Evolutionary conservation across 2,329 filamentous ascomycete genomes (phyloP).

Genomic region (Cladosporium sp.): DNA sequence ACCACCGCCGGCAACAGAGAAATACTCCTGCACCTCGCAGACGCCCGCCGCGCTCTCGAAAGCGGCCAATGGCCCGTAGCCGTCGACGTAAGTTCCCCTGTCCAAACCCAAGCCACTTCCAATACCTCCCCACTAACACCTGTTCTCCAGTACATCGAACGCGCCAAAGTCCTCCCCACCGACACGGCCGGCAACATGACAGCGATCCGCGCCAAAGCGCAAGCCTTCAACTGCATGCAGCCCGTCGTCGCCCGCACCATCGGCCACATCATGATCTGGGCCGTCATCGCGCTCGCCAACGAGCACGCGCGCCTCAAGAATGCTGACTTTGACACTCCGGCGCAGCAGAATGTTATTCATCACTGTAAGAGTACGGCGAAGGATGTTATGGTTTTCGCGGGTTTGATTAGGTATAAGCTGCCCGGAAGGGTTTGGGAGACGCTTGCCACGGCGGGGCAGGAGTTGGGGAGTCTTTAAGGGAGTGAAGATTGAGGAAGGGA

Average conservation of each 20-base stretch:
- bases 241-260: slow-evolving; percentile 82
- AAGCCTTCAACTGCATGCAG: slow-evolving; percentile 72
- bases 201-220: slow-evolving; percentile 72
- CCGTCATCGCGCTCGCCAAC: slow-evolving; percentile 76
- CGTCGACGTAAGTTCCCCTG: slow-evolving; percentile 54
- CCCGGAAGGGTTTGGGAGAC: slow-evolving; percentile 84
- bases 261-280: slow-evolving; percentile 90
- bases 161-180: slow-evolving; percentile 74
- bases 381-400: slow-evolving; percentile 90
- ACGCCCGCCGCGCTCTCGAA: slow-evolving; percentile 57
- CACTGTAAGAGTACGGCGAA: slow-evolving; percentile 74
- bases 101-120: background rate
- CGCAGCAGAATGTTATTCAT: slow-evolving; percentile 54
- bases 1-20: slow-evolving; percentile 55
- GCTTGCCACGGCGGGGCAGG: slow-evolving; percentile 73
- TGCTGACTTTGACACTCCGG: slow-evolving; percentile 63
- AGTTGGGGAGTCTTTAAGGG: slow-evolving; percentile 38
- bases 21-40: slow-evolving; percentile 56
- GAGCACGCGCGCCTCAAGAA: slow-evolving; percentile 67
- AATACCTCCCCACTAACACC: slow-evolving; percentile 38
- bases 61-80: slow-evolving; percentile 55
- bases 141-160: slow-evolving; percentile 54
- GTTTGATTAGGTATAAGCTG: slow-evolving; percentile 85
- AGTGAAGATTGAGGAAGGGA: background rate
- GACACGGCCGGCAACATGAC: slow-evolving; percentile 68